Percentiles rank a stretch among this genome's conserved stretches.
phyloP scores from a whole-genome alignment of 345 rosid genomes.

The Boechera retrofracta region DNA sequence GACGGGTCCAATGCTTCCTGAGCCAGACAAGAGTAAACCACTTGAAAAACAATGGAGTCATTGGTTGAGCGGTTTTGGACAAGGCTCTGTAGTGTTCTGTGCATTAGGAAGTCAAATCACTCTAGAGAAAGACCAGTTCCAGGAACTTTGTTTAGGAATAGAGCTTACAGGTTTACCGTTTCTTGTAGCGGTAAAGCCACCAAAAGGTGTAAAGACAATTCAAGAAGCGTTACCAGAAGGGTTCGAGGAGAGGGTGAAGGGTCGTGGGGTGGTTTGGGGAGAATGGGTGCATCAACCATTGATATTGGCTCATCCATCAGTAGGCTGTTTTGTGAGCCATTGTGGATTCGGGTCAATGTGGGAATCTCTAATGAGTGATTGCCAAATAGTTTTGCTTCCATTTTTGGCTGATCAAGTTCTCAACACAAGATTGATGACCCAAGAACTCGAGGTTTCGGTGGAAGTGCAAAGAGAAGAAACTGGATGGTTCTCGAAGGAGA shows the following conservation, averaged over 20 bases:
- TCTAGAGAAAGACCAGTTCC: conserved; percentile 34
- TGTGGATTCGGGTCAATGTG: conserved; percentile 50
- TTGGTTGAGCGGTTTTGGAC: conserved; percentile 17
- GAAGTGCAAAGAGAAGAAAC: conserved; percentile 42
- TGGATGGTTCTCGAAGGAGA: conserved; percentile 39
- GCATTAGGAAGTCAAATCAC: conserved; percentile 48
- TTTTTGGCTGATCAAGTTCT: conserved; percentile 46
- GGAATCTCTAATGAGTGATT: conserved; percentile 45
- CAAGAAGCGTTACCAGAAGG: conserved; percentile 51
- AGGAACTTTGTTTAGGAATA: conserved; percentile 49
- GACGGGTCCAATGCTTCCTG: conserved; percentile 38
- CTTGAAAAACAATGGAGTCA: background rate
- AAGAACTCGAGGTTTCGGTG: conserved; percentile 48
- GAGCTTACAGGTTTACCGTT: conserved; percentile 47
- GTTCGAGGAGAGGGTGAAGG: conserved; percentile 33
- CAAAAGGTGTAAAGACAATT: conserved; percentile 40
- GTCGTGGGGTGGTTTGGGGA: conserved; percentile 36
- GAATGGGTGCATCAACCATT: conserved; percentile 43
- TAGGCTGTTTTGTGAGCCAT: conserved; percentile 50
- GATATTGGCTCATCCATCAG: conserved; percentile 41
- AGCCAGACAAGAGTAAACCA: conserved; percentile 9
- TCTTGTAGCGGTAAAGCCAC: conserved; percentile 31
- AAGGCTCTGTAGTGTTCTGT: conserved; percentile 40
- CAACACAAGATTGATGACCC: conserved; percentile 43
- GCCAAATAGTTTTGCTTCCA: conserved; percentile 46